Conservation (phyloP, 768 basidiomycete species). For the Auriculariales sp. region DNA sequence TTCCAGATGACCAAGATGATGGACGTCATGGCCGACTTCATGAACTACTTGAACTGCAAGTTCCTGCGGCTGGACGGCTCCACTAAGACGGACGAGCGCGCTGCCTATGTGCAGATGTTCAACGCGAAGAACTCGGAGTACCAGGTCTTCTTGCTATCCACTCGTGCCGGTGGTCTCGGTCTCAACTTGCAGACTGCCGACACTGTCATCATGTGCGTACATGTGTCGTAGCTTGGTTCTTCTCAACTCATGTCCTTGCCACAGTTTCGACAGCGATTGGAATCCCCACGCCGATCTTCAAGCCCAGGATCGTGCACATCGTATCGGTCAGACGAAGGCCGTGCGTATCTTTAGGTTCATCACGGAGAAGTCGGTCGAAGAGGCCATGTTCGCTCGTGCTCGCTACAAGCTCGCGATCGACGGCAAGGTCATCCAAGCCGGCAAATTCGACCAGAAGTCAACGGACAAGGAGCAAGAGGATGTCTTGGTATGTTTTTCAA, state of each 20-base stretch:
- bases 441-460: conserved; percentile 97
- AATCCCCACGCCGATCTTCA: conserved; percentile 99
- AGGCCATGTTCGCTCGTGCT: conserved; percentile 92
- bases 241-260: conserved; percentile 3
- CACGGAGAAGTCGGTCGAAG: conserved; percentile 96
- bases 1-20: conserved; percentile 99
- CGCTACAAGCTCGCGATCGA: conserved; percentile 96
- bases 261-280: conserved; percentile 75
- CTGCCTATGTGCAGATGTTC: conserved; percentile 70
- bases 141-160: conserved; percentile 87
- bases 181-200: conserved; percentile 93
- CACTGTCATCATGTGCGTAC: conserved; percentile 81
- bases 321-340: conserved; percentile 97
- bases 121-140: conserved; percentile 82
- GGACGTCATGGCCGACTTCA: conserved; percentile 95
- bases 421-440: conserved; percentile 98
- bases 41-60: conserved; percentile 75
- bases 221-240: neutral
- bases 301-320: conserved; percentile 98
- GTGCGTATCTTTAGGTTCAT: conserved; percentile 95
- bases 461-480: conserved; percentile 97
- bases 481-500: conserved; percentile 50
- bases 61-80: conserved; percentile 91
- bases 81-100: conserved; percentile 91
- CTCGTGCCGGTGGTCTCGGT: conserved; percentile 84